Percentiles rank a stretch among this genome's conserved stretches.
These are phyloP conservation scores for Claviceps purpurea DNA, from an alignment of 2,329 filamentous ascomycete species.

Conservation along the genomic window DNA sequence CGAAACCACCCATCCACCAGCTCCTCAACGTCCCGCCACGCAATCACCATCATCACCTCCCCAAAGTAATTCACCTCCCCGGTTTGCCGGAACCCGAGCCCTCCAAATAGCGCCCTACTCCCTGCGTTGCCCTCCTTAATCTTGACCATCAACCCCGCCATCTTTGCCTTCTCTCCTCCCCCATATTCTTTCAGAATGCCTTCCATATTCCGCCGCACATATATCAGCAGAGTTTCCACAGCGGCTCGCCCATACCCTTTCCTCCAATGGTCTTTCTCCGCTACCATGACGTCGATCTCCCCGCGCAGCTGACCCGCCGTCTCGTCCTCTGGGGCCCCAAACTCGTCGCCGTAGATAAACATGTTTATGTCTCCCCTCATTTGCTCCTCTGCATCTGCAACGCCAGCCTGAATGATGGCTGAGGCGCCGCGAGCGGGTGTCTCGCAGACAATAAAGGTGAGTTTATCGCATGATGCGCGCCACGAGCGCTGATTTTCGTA, in stretches of 20 bases:
- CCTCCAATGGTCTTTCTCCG: constrained; percentile 40
- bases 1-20: constrained; percentile 11
- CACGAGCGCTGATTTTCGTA: constrained; percentile 84
- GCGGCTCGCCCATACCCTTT: constrained; percentile 53
- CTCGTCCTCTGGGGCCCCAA: constrained; percentile 2
- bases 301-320: constrained; percentile 35
- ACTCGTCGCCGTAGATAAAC: constrained; percentile 45
- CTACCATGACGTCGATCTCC: constrained; percentile 83
- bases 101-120: constrained; percentile 37
- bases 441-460: constrained; percentile 79
- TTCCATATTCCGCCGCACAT: constrained; percentile 41
- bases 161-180: constrained; percentile 1
- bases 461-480: constrained; percentile 69
- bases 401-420: constrained; percentile 17
- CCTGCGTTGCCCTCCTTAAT: constrained; percentile 42
- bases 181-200: constrained; percentile 38
- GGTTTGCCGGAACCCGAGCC: constrained; percentile 37
- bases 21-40: constrained; percentile 15
- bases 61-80: constrained; percentile 46
- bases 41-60: constrained; percentile 38
- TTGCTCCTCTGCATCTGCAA: constrained; percentile 37
- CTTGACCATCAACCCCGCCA: constrained; percentile 37
- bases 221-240: constrained; percentile 55
- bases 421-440: constrained; percentile 10
- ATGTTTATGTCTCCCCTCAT: constrained; percentile 73